Base-by-base conservation (phyloP, 2,329 filamentous ascomycete genomes). In the Dactylellina cionopaga region DNA sequence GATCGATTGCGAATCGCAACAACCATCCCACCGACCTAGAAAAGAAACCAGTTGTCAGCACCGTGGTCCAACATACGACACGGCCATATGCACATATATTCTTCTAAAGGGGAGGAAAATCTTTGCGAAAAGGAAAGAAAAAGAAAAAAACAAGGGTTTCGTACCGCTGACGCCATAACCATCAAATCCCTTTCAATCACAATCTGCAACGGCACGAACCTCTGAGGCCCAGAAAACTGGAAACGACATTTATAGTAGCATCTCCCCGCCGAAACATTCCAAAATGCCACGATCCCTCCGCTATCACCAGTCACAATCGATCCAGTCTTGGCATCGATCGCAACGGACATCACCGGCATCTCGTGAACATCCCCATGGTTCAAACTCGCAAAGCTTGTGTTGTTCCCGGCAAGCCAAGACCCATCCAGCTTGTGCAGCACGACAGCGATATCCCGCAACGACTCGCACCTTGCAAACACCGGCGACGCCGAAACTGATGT, bases 381-480 rank as follows among this genome's bases (percentile, higher is more conserved):
- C 46, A 72, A 47, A 46, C 43, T 55, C 27, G 52, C 59, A 55
- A 47, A 65, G 25, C 51, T 54, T 59, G 68, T 65, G 68, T 72
- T 72, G 68, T 15, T 41, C 1, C 68, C 68, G 9, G 68, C 55
- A 13, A 72, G 68, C 68, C 68, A 72, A 72, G 68, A 64, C 68
- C 43, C 60, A 22, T 72, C 68, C 25, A 72, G 52, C 31, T 31
- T 22, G 47, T 54, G 59, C 52, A 72, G 59, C 44, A 52, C 52
- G 35, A 65, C 59, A 54, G 68, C 68, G 52, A 72, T 65, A 55
- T 72, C 68, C 46, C 68, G 52, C 62, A 72, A 72, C 37, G 68
- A 59, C 47, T 46, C 24, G 54, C 68, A 72, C 47, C 44, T 44
- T 31, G 68, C 68, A 43, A 72, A 72, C 35, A 72, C 68, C 37